Evolutionary conservation across 148 eudicot species (phyloP).

Genomic region (Drosera capensis): DNA sequence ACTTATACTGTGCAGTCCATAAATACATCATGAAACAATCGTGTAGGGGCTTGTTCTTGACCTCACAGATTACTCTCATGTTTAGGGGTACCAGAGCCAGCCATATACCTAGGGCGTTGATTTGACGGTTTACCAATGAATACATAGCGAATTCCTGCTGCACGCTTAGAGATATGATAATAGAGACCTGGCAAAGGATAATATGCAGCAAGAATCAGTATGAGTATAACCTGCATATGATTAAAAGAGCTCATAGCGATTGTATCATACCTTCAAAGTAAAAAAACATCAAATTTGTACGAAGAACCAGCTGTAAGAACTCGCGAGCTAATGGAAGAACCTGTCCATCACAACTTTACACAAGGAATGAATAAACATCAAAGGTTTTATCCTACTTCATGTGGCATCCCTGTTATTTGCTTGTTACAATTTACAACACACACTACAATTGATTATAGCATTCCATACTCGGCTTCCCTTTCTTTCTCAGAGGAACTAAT

Average conservation of each 20-base stretch:
- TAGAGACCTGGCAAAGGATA: conserved; percentile 58
- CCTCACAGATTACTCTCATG: too few relatives aligned
- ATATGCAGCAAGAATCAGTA: conserved; percentile 3
- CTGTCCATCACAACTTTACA: conserved; percentile 21
- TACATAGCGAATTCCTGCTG: conserved; percentile 87
- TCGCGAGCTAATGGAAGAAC: conserved; percentile 76
- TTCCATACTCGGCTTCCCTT: too few relatives aligned
- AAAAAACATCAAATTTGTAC: conserved; percentile 92
- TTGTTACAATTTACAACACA: too few relatives aligned
- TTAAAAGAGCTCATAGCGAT: conserved; percentile 1
- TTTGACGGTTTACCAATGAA: conserved; percentile 84
- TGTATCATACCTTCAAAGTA: conserved; percentile 77
- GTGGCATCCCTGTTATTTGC: too few relatives aligned
- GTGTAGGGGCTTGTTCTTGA: too few relatives aligned
- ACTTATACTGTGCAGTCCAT: too few relatives aligned
- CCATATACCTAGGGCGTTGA: conserved; percentile 76
- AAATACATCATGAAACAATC: too few relatives aligned
- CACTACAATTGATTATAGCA: too few relatives aligned
- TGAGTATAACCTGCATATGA: too few relatives aligned
- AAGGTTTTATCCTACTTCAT: too few relatives aligned
- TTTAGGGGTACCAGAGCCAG: neutral
- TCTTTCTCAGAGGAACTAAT: too few relatives aligned
- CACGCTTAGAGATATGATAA: conserved; percentile 89
- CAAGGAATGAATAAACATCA: conserved; percentile 1
- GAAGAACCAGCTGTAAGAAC: conserved; percentile 59